Percentiles rank a stretch among this genome's conserved stretches.
Conservation (phyloP, 1,139 yeast genomes). For the Magnusiomyces paraingens region DNA sequence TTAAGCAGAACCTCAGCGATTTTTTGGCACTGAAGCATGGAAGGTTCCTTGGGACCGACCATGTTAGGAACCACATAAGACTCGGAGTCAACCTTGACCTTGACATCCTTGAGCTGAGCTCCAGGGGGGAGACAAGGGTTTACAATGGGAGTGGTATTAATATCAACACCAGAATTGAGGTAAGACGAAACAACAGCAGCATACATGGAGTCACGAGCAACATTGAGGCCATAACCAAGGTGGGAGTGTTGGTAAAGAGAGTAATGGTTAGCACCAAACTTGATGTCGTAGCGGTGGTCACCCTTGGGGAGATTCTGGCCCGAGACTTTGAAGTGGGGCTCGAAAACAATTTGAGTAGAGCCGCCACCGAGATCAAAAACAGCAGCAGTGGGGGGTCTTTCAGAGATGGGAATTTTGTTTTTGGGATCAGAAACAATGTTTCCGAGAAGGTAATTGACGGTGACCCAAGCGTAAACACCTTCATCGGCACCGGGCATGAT, state of each 20-base stretch:
- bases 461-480: conserved; percentile 95
- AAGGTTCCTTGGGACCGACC: conserved; percentile 56
- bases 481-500: conserved; percentile 91
- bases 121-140: conserved; percentile 85
- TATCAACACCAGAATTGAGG: conserved; percentile 12
- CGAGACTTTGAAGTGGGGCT: conserved; percentile 51
- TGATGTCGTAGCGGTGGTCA: conserved; percentile 70
- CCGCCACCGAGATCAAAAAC: conserved; percentile 96
- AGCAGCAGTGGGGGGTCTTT: conserved; percentile 64
- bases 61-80: conserved; percentile 45
- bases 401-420: conserved; percentile 38
- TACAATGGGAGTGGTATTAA: conserved; percentile 16
- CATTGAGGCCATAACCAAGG: conserved; percentile 86
- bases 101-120: conserved; percentile 41
- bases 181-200: conserved; percentile 26
- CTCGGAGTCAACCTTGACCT: conserved; percentile 15
- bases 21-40: conserved; percentile 66
- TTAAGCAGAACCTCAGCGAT: conserved; percentile 70
- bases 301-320: conserved; percentile 65
- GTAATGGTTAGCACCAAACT: conserved; percentile 69
- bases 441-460: conserved; percentile 79
- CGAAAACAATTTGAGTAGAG: conserved; percentile 93
- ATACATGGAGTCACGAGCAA: conserved; percentile 80
- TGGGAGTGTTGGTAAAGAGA: conserved; percentile 82
- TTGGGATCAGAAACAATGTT: conserved; percentile 57